Evolutionary conservation across 2,329 filamentous ascomycete genomes (phyloP), one percentile per base, ranked within the genome.

Genomic region (Fusarium foetens): DNA sequence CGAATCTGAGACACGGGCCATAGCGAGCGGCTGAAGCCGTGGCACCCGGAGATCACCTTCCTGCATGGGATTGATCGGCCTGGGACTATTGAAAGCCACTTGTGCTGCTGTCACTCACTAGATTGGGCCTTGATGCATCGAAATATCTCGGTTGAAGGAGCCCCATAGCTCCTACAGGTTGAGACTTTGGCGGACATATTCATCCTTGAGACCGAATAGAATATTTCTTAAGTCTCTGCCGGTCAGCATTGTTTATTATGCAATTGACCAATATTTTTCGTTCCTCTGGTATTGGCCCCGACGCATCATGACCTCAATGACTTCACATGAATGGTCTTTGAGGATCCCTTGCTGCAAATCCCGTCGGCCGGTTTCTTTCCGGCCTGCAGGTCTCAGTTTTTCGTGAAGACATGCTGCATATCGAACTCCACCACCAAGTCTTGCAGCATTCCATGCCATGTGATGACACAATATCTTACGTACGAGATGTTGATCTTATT

Each of bases 1-100:
- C 11, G 2, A 23, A 12, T 45, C 7, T 48, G 48, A 72, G 65
- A 72, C 69, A 70, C 60, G 60, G 69, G 48, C 25, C 31, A 38
- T 45, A 51, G 52, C 19, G 27, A 23, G 42, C 58, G 55, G 43
- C 29, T 52, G 19, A 45, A 39, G 31, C 60, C 25, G 57, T 54
- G 45, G n/a, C 13, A 45, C 21, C 14, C 21, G 45, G 53, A 35
- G 43, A 25, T 36, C 25, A 38, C 17, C 29, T 41, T 38, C 39
- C 52, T 43, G 13, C 8, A 5, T 23, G 7, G 51, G 45, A 35
- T 12, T 25, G 49, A 53, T 68, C 57, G 5, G 12, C 51, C 10
- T 10, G 12, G 11, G 31, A 25, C n/a, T 54, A 59, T 59, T 33
- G 43, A 29, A 36, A 51, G 31, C 48, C 31, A 36, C 23, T 2